phyloP scores from a whole-genome alignment of 2,329 filamentous ascomycete genomes.

The Sporothrix inflata region DNA sequence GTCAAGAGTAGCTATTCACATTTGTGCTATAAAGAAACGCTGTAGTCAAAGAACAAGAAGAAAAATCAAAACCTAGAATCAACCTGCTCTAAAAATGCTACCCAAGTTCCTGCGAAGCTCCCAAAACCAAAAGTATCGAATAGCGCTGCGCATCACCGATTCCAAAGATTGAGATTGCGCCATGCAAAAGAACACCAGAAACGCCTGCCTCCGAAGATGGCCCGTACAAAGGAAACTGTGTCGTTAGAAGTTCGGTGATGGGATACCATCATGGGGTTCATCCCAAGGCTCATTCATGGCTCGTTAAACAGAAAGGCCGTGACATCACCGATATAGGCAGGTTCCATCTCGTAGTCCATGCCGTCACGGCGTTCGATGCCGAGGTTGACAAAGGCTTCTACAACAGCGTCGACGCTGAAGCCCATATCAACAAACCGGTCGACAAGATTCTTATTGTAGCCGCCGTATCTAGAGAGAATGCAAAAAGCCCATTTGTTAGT shows the following conservation, averaged over 20 bases:
- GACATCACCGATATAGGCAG: slow-evolving; percentile 87
- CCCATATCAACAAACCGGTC: slow-evolving; percentile 89
- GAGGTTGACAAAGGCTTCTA: slow-evolving; percentile 71
- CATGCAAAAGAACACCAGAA: not conserved
- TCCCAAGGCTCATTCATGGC: slow-evolving; percentile 47
- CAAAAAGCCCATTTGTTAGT: not conserved
- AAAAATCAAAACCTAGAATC: not conserved
- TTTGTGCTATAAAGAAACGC: too few relatives aligned
- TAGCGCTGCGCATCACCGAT: not conserved
- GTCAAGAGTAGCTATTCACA: too few relatives aligned
- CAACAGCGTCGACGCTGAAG: slow-evolving; percentile 84
- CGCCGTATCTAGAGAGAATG: slow-evolving; percentile 63
- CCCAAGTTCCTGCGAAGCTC: not conserved
- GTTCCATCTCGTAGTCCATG: slow-evolving; percentile 82
- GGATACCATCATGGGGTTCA: too few relatives aligned
- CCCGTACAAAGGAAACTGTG: not conserved
- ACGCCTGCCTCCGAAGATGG: not conserved
- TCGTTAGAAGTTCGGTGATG: too few relatives aligned
- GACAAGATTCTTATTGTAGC: slow-evolving; percentile 83
- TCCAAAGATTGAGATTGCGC: not conserved
- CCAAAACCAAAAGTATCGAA: not conserved
- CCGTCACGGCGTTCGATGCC: slow-evolving; percentile 80
- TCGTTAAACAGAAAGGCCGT: slow-evolving; percentile 84
- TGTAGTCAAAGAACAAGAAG: too few relatives aligned
- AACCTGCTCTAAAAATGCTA: not conserved